A percentile compares a stretch with the other conserved stretches of the same genome.
Conservation (phyloP, 352 stramenopile genomes). For the Phytophthora constricta region DNA sequence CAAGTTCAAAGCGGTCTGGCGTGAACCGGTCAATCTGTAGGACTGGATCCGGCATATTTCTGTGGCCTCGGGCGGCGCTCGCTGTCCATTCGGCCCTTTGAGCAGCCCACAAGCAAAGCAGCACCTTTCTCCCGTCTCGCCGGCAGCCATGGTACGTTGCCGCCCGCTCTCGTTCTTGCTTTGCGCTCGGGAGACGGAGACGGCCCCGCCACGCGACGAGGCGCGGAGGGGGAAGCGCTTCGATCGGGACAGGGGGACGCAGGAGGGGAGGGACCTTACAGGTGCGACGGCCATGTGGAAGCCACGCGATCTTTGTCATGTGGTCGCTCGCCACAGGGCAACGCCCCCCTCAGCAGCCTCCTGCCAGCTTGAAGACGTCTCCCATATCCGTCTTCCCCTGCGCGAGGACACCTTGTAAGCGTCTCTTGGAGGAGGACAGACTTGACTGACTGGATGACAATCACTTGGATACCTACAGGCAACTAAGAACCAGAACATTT, state of each 20-base stretch:
- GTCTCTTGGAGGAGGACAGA: background rate
- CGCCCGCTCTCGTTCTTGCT: slow-evolving; percentile 8
- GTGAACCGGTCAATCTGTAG: background rate
- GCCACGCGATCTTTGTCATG: slow-evolving; percentile 37
- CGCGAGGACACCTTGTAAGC: too few species aligned
- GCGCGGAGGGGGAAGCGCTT: background rate
- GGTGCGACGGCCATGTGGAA: slow-evolving; percentile 19
- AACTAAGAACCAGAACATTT: slow-evolving; percentile 71
- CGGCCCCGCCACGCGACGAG: too few species aligned
- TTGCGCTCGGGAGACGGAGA: slow-evolving; percentile 4
- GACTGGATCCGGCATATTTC: slow-evolving; percentile 16
- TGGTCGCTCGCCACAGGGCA: slow-evolving; percentile 17
- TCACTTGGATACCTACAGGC: slow-evolving; percentile 37
- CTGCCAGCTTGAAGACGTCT: slow-evolving; percentile 11
- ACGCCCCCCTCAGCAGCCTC: background rate
- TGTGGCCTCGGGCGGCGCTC: slow-evolving; percentile 41
- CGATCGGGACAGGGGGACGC: background rate
- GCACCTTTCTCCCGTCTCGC: slow-evolving; percentile 47
- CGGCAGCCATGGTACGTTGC: slow-evolving; percentile 53
- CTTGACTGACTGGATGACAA: slow-evolving; percentile 23
- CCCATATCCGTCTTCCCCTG: background rate
- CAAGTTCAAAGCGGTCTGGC: too few species aligned
- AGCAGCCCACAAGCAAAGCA: slow-evolving; percentile 41
- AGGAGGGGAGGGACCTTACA: background rate
- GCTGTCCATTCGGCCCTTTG: slow-evolving; percentile 46